phyloP scores from a whole-genome alignment of 2,329 filamentous ascomycete species.

The Penicillium sclerotiorum region DNA sequence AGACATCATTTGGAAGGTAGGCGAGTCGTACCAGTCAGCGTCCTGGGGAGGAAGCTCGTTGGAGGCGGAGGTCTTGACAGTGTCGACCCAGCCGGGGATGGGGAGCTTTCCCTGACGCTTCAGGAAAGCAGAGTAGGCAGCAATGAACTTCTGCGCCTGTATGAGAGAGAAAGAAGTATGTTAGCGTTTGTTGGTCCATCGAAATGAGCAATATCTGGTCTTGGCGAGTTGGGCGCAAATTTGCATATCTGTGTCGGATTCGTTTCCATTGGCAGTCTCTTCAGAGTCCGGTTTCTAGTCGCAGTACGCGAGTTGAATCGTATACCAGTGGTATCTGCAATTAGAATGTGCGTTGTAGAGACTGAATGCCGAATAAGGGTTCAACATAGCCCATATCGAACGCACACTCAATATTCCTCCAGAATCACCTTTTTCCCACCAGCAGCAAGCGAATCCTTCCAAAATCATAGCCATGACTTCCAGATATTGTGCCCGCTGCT shows the following conservation, averaged over 20 bases:
- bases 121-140: conserved; percentile 68
- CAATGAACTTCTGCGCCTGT: conserved; percentile 69
- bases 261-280: conserved; percentile 20
- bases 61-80: conserved; percentile 95
- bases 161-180: conserved; percentile 20
- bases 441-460: neutral
- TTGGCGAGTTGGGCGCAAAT: conserved; percentile 15
- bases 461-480: neutral
- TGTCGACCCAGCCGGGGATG: conserved; percentile 83
- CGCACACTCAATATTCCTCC: neutral
- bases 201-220: conserved; percentile 7
- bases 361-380: neutral
- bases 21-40: conserved; percentile 85
- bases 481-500: neutral
- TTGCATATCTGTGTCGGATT: conserved; percentile 21
- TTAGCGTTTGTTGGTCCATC: conserved; percentile 14
- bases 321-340: conserved; percentile 1
- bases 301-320: conserved; percentile 1
- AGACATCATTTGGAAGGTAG: conserved; percentile 34
- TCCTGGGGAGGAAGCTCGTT: conserved; percentile 98
- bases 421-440: too few relatives aligned
- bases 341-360: neutral
- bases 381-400: neutral
- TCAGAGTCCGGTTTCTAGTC: conserved; percentile 14
- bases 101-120: conserved; percentile 72